A percentile compares a stretch with the other conserved stretches of the same genome.
These are phyloP conservation scores for Meyerozyma smithsonii DNA, from an alignment of 1,139 yeast species.

Conservation along the genomic window DNA sequence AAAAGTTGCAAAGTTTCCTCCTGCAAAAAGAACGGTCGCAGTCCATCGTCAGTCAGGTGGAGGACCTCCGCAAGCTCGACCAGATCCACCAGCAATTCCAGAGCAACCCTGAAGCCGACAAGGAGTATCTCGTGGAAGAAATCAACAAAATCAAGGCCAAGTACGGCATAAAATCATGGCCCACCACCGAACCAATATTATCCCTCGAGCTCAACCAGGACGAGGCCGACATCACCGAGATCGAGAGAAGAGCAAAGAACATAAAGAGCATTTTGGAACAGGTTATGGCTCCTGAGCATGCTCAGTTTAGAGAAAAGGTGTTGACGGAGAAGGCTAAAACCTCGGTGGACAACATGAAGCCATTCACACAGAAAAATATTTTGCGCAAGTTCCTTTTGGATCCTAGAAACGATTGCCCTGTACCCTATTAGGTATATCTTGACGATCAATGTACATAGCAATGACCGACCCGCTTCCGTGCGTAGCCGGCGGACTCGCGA, in stretches of 20 bases:
- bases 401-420: slow-evolving; percentile 34
- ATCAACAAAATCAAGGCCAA: slow-evolving; percentile 44
- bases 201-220: slow-evolving; percentile 34
- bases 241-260: slow-evolving; percentile 30
- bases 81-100: slow-evolving; percentile 32
- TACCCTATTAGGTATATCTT: slow-evolving; percentile 9
- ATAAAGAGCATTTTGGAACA: slow-evolving; percentile 30
- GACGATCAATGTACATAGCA: not conserved
- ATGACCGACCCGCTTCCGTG: not conserved
- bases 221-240: slow-evolving; percentile 21
- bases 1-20: slow-evolving; percentile 46
- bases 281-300: slow-evolving; percentile 23
- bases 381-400: slow-evolving; percentile 46
- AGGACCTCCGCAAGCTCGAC: slow-evolving; percentile 47
- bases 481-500: not conserved
- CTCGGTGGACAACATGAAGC: slow-evolving; percentile 29
- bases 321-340: slow-evolving; percentile 20
- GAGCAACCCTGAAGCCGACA: slow-evolving; percentile 32
- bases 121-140: slow-evolving; percentile 32
- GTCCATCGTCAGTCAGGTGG: slow-evolving; percentile 33
- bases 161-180: slow-evolving; percentile 61
- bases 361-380: slow-evolving; percentile 47
- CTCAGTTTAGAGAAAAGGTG: slow-evolving; percentile 21
- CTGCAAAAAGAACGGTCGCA: slow-evolving; percentile 40
- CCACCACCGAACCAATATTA: slow-evolving; percentile 41